These are phyloP conservation scores for Syzygium grande DNA, from an alignment of 345 rosid species.

Conservation along the genomic window DNA sequence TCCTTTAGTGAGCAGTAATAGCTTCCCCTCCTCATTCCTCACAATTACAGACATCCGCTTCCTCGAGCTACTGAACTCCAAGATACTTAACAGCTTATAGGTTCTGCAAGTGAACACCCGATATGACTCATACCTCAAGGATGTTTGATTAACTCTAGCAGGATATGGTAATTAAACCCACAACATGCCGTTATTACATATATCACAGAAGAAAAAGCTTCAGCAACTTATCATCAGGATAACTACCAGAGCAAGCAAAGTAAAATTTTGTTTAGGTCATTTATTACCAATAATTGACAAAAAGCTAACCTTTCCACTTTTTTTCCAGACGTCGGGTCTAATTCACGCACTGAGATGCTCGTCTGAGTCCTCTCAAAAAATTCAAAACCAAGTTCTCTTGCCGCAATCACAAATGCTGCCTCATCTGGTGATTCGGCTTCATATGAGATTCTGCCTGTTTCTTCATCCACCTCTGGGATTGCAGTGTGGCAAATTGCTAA, in stretches of 20 bases:
- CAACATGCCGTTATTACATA: neutral
- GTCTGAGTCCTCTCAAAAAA: slow-evolving; percentile 75
- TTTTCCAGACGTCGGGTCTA: slow-evolving; percentile 43
- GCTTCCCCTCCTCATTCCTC: slow-evolving; percentile 57
- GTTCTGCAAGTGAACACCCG: slow-evolving; percentile 31
- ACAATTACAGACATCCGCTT: slow-evolving; percentile 92
- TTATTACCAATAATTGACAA: neutral
- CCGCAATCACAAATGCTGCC: slow-evolving; percentile 93
- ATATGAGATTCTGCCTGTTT: slow-evolving; percentile 49
- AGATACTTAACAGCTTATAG: slow-evolving; percentile 56
- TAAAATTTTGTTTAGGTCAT: neutral
- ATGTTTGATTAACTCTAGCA: neutral
- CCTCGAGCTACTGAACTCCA: slow-evolving; percentile 76
- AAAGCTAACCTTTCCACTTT: slow-evolving; percentile 45
- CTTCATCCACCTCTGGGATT: slow-evolving; percentile 84
- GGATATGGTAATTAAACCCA: neutral
- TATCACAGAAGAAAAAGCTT: neutral
- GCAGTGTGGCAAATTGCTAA: slow-evolving; percentile 95
- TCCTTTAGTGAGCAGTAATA: slow-evolving; percentile 83
- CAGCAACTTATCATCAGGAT: neutral
- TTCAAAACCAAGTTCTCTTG: slow-evolving; percentile 86
- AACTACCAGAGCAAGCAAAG: neutral
- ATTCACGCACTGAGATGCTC: slow-evolving; percentile 56
- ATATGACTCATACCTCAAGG: neutral
- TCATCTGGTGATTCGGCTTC: slow-evolving; percentile 99